phyloP scores from a whole-genome alignment of 2,329 filamentous ascomycete genomes.

The Ceratocystis smalleyi region DNA sequence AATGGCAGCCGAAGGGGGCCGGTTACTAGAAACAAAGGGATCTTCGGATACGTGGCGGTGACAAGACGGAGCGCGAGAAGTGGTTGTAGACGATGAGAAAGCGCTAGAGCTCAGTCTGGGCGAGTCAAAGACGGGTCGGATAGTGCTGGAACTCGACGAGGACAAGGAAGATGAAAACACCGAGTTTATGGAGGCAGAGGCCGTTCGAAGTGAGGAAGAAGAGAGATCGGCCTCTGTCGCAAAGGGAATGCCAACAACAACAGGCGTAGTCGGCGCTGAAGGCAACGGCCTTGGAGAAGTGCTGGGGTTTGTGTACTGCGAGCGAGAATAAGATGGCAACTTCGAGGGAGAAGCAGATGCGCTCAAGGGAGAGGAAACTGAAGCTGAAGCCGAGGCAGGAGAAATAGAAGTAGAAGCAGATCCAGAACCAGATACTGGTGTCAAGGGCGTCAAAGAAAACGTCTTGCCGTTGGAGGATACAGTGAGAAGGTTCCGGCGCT shows the following conservation, averaged over 20 bases:
- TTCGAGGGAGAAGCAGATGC: slow-evolving; percentile 12
- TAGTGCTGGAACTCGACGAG: slow-evolving; percentile 14
- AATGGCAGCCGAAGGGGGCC: slow-evolving; percentile 1
- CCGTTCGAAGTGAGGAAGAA: slow-evolving; percentile 13
- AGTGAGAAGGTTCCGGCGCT: slow-evolving; percentile 31
- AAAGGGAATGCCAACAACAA: slow-evolving; percentile 9
- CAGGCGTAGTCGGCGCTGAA: slow-evolving; percentile 11
- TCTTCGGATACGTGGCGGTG: slow-evolving; percentile 14
- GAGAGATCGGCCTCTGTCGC: neutral
- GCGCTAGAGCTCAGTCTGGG: slow-evolving; percentile 13
- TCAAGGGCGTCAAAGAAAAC: slow-evolving; percentile 34
- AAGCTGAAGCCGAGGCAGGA: slow-evolving; percentile 15
- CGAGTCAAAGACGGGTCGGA: slow-evolving; percentile 16
- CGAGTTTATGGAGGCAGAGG: slow-evolving; percentile 13
- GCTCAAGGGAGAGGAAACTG: slow-evolving; percentile 18
- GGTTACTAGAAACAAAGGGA: slow-evolving; percentile 5
- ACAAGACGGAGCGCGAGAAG: slow-evolving; percentile 12
- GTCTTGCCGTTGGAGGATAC: slow-evolving; percentile 41
- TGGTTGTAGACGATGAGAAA: slow-evolving; percentile 10
- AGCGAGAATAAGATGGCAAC: neutral
- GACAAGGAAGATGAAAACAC: slow-evolving; percentile 15
- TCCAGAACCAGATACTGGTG: slow-evolving; percentile 19
- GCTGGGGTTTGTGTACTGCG: slow-evolving; percentile 12
- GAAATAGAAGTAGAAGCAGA: slow-evolving; percentile 12
- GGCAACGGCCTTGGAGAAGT: slow-evolving; percentile 9